Conservation (phyloP, 2,329 filamentous ascomycete genomes). For the Clathrospora elynae region DNA sequence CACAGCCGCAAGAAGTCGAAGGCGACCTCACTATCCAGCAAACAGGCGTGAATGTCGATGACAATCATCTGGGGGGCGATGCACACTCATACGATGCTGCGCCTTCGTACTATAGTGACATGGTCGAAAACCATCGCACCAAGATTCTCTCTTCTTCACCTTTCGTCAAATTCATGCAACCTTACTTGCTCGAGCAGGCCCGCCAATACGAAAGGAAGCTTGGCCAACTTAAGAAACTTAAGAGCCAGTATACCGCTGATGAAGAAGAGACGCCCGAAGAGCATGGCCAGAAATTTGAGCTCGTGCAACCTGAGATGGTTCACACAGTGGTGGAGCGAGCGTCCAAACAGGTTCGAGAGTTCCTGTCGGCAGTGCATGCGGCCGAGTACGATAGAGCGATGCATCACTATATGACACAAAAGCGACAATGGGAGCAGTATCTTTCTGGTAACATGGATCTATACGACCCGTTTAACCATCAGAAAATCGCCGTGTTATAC, state of each 20-base stretch:
- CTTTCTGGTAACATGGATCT: slow-evolving; percentile 85
- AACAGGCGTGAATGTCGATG: slow-evolving; percentile 45
- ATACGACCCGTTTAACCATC: slow-evolving; percentile 93
- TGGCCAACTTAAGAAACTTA: slow-evolving; percentile 78
- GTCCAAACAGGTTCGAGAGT: slow-evolving; percentile 86
- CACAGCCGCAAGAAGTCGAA: neutral
- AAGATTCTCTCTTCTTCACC: slow-evolving; percentile 94
- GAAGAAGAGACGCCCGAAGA: slow-evolving; percentile 45
- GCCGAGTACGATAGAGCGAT: slow-evolving; percentile 95
- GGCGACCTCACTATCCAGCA: neutral
- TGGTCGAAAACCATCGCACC: slow-evolving; percentile 90
- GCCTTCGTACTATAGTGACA: slow-evolving; percentile 92
- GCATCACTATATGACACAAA: slow-evolving; percentile 92
- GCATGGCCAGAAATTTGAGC: slow-evolving; percentile 73
- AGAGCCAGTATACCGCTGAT: slow-evolving; percentile 67
- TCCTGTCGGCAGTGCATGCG: slow-evolving; percentile 91
- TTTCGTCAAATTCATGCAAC: slow-evolving; percentile 93
- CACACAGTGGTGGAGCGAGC: slow-evolving; percentile 79
- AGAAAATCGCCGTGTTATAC: slow-evolving; percentile 93
- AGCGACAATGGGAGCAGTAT: slow-evolving; percentile 94
- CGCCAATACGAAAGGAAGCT: slow-evolving; percentile 87
- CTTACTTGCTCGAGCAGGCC: slow-evolving; percentile 89
- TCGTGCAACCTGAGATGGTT: slow-evolving; percentile 96
- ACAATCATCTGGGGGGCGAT: too few relatives aligned
- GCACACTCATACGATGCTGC: slow-evolving; percentile 73